A percentile compares a stretch with the other conserved stretches of the same genome.
phyloP scores from a whole-genome alignment of 148 eudicot genomes.

The Chenopodium quinoa region DNA sequence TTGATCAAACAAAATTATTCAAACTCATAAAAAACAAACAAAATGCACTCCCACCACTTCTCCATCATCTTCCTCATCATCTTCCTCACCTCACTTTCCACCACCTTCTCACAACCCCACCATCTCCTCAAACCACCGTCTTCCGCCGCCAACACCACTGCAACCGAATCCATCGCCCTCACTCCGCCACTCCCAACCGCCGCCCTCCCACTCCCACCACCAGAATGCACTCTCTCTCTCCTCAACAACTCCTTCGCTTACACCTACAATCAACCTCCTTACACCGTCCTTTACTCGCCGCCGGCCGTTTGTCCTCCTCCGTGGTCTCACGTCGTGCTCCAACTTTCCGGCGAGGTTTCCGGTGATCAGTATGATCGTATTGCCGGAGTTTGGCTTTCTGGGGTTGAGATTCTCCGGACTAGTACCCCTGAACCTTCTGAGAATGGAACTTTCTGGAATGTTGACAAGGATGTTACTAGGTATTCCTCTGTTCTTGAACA shows the following conservation, averaged over 20 bases:
- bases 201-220: constrained; percentile 36
- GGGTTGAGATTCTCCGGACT: constrained; percentile 77
- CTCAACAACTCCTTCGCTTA: constrained; percentile 54
- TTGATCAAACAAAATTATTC: no score
- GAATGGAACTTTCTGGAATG: constrained; percentile 63
- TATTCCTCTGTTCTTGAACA: constrained; percentile 36
- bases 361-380: constrained; percentile 75
- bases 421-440: constrained; percentile 71
- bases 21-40: not conserved
- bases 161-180: constrained; percentile 40
- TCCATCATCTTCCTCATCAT: not conserved
- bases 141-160: not conserved
- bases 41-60: constrained; percentile 9
- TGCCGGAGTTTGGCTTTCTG: constrained; percentile 68
- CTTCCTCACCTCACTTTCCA: constrained; percentile 19
- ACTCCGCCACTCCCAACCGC: constrained; percentile 53
- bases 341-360: constrained; percentile 35
- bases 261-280: constrained; percentile 58
- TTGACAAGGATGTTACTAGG: constrained; percentile 66
- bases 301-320: constrained; percentile 42
- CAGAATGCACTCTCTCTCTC: constrained; percentile 44
- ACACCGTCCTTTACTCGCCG: constrained; percentile 53
- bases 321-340: constrained; percentile 54
- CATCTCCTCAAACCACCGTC: constrained; percentile 11
- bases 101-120: constrained; percentile 20